These are phyloP conservation scores for Lodderomyces margitis DNA, from an alignment of 1,139 yeast genomes.

Conservation along the genomic window DNA sequence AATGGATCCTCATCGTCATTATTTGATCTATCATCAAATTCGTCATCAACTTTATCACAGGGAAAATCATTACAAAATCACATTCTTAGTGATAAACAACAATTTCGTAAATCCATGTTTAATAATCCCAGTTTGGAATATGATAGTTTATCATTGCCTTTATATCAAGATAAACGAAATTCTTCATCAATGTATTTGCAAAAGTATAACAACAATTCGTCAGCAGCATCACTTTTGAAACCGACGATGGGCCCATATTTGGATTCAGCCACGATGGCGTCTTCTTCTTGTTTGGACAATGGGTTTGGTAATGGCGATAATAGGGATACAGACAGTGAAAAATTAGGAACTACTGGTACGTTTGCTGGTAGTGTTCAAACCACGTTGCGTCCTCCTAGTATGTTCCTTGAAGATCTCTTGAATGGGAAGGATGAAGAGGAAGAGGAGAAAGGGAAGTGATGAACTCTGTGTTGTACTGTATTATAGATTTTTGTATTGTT, in stretches of 20 bases:
- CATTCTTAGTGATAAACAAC: constrained; percentile 20
- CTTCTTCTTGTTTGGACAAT: not conserved
- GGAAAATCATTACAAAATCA: constrained; percentile 11
- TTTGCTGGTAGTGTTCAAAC: constrained; percentile 4
- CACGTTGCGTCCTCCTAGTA: constrained; percentile 29
- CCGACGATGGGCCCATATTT: constrained; percentile 1
- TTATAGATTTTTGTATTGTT: not conserved
- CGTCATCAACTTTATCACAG: constrained; percentile 8
- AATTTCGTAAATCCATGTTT: constrained; percentile 33
- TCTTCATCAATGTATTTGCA: constrained; percentile 3
- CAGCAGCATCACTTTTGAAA: constrained; percentile 8
- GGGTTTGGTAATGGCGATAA: not conserved
- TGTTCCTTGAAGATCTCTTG: constrained; percentile 28
- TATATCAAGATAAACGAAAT: constrained; percentile 15
- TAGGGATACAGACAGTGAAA: constrained; percentile 2
- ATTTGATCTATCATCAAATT: constrained; percentile 1
- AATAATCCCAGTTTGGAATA: constrained; percentile 32
- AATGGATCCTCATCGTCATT: not conserved
- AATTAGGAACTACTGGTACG: not conserved
- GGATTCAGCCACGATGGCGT: constrained; percentile 1
- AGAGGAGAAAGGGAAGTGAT: not conserved
- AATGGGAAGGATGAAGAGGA: constrained; percentile 8
- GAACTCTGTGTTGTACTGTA: not conserved
- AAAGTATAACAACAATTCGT: constrained; percentile 6
- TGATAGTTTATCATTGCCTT: constrained; percentile 20